These are phyloP conservation scores for Eucalyptus tenuipes DNA, from an alignment of 345 rosid genomes.

Conservation along the genomic window DNA sequence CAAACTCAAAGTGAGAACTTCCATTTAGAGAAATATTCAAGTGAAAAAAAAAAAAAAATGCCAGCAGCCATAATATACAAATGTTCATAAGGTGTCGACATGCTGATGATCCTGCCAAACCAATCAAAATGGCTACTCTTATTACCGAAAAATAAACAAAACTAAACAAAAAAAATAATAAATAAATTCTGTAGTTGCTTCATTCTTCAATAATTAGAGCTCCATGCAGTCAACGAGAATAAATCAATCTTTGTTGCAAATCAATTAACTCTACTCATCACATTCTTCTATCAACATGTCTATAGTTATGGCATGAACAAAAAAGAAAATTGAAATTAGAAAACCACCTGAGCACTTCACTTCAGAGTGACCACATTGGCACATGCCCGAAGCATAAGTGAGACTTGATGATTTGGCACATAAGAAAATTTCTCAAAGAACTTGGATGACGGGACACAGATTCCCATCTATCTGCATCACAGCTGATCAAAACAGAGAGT, in stretches of 20 bases:
- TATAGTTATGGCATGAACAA: background rate
- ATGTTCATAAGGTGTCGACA: background rate
- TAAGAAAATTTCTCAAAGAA: background rate
- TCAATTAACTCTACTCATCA: background rate
- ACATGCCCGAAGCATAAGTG: background rate
- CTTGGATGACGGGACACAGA: background rate
- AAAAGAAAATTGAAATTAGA: background rate
- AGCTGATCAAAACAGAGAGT: background rate
- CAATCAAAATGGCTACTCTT: background rate
- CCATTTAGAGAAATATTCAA: background rate
- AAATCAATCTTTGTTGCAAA: background rate
- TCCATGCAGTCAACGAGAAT: background rate
- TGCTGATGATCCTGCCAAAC: background rate
- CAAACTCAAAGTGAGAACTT: background rate
- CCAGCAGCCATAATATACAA: background rate
- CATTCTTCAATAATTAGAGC: background rate
- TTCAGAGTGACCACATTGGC: background rate
- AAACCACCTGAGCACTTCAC: background rate
- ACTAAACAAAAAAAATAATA: background rate
- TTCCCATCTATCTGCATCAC: background rate
- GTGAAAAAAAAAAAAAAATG: background rate
- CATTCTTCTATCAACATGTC: background rate
- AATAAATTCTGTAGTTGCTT: background rate
- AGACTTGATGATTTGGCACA: background rate
- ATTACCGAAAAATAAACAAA: background rate